These are phyloP conservation scores for Cicer cuneatum DNA, from an alignment of 306 rosid species.

Conservation along the genomic window DNA sequence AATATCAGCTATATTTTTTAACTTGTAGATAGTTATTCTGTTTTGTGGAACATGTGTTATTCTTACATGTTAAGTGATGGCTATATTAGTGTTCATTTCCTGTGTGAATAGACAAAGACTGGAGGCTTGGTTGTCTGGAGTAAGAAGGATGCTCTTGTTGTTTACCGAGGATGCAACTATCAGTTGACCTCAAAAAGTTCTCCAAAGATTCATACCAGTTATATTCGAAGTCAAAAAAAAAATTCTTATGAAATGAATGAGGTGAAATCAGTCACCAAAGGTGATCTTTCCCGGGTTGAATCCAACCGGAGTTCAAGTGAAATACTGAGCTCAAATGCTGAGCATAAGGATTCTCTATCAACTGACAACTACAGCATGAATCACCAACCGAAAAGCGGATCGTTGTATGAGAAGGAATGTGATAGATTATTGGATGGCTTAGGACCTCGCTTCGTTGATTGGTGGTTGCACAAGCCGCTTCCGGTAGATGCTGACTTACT, in stretches of 20 bases:
- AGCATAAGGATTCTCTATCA: constrained; percentile 37
- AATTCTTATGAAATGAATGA: constrained; percentile 38
- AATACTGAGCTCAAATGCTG: constrained; percentile 38
- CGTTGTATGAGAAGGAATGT: constrained; percentile 82
- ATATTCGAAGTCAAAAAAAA: constrained; percentile 40
- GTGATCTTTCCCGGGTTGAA: constrained; percentile 18
- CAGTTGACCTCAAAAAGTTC: constrained; percentile 42
- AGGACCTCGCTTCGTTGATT: constrained; percentile 90
- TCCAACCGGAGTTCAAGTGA: constrained; percentile 42
- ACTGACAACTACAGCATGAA: constrained; percentile 35
- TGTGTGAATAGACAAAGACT: constrained; percentile 66
- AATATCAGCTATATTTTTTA: constrained; percentile 15
- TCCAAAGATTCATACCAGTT: constrained; percentile 38
- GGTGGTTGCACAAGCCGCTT: constrained; percentile 95
- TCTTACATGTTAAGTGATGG: constrained; percentile 33
- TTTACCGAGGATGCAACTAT: constrained; percentile 68
- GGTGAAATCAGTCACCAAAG: constrained; percentile 40
- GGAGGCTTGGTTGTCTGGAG: constrained; percentile 88
- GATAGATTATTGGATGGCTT: constrained; percentile 80
- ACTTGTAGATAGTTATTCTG: constrained; percentile 33
- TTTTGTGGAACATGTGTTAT: not conserved
- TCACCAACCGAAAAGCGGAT: constrained; percentile 48
- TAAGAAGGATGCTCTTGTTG: constrained; percentile 69
- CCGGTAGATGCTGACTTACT: constrained; percentile 94
- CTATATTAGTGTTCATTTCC: constrained; percentile 41